These are phyloP conservation scores for Wickerhamiella azymoides DNA, from an alignment of 805 yeast genomes.

Conservation along the genomic window DNA sequence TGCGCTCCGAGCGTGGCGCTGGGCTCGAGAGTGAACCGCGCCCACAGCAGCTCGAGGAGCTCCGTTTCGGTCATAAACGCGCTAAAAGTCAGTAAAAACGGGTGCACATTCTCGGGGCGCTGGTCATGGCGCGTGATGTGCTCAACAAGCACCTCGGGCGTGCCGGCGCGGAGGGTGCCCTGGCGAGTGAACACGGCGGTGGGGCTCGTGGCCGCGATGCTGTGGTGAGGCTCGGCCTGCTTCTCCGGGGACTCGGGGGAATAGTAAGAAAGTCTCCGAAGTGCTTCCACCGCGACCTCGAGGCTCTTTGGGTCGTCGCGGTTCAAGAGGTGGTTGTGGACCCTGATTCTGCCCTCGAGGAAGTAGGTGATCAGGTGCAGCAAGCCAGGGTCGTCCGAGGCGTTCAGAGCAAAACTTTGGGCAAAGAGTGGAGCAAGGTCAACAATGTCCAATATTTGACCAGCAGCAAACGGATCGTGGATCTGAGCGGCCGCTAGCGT, in stretches of 20 bases:
- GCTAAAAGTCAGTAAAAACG: slow-evolving; percentile 61
- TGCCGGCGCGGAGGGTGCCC: slow-evolving; percentile 72
- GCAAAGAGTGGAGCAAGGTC: not conserved
- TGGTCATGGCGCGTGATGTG: slow-evolving; percentile 62
- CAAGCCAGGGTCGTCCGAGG: not conserved
- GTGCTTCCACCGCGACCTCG: not conserved
- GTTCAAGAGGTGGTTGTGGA: not conserved
- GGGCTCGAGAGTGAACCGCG: slow-evolving; percentile 56
- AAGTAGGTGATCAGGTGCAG: not conserved
- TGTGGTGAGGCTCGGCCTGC: no score
- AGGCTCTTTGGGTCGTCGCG: not conserved
- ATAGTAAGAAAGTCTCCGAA: not conserved
- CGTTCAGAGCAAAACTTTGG: not conserved
- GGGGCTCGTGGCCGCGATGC: no score
- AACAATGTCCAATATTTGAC: not conserved
- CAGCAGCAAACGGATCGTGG: not conserved
- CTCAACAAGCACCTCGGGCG: slow-evolving; percentile 61
- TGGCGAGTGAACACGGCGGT: slow-evolving; percentile 42
- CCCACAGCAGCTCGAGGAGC: slow-evolving; percentile 13
- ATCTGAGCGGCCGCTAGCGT: not conserved
- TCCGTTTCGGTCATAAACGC: slow-evolving; percentile 41
- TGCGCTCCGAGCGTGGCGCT: slow-evolving; percentile 72
- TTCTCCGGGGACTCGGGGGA: no score
- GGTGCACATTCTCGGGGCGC: slow-evolving; percentile 49
- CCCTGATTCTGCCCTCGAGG: slow-evolving; percentile 1